phyloP scores from a whole-genome alignment of 495 filamentous ascomycete genomes.

The Neurospora pannonica region DNA sequence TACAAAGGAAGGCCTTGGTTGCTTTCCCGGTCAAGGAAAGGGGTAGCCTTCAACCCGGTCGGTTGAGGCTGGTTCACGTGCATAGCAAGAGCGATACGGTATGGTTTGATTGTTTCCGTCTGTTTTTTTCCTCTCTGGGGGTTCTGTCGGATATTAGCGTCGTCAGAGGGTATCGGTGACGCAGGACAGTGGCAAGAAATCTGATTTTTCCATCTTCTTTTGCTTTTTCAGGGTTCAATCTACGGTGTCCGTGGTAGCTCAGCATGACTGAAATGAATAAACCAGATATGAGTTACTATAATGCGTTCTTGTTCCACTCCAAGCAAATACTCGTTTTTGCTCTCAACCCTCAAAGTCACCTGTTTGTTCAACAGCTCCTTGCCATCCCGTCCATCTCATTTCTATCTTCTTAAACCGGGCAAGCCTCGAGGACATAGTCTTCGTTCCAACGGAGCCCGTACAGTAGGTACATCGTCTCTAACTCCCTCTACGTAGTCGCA shows the following conservation, averaged over 20 bases:
- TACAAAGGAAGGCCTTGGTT: background rate
- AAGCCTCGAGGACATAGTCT: too few species aligned
- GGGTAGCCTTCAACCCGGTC: background rate
- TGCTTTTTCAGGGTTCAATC: background rate
- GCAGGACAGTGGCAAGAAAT: background rate
- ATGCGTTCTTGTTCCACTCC: background rate
- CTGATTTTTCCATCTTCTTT: background rate
- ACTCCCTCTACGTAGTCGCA: too few species aligned
- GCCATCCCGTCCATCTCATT: too few species aligned
- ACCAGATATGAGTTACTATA: background rate
- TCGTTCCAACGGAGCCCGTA: too few species aligned
- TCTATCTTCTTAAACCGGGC: too few species aligned
- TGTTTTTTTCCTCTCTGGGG: background rate
- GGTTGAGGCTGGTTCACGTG: background rate
- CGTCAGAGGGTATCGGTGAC: background rate
- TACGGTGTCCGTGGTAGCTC: background rate
- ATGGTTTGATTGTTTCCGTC: background rate
- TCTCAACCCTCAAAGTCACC: background rate
- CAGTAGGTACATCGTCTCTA: too few species aligned
- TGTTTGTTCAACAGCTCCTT: background rate
- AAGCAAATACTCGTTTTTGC: background rate
- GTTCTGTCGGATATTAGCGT: background rate
- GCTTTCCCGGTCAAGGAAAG: background rate
- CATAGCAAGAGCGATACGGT: background rate
- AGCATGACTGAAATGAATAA: background rate